Conservation (phyloP, 352 stramenopile species). For the Albugo laibachii region DNA sequence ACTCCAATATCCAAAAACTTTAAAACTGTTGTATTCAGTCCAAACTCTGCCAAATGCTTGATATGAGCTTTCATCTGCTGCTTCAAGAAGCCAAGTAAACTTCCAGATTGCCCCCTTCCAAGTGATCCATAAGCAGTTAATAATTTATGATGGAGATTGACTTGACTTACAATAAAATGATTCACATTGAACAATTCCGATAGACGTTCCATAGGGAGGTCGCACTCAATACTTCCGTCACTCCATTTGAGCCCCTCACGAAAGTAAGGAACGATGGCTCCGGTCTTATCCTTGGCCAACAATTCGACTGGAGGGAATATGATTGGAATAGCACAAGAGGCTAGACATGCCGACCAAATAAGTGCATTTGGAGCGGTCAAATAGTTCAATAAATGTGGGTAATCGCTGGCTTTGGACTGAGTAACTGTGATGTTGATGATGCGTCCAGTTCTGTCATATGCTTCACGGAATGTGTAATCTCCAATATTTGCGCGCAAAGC, state of each 20-base stretch:
- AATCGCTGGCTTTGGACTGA: constrained; percentile 78
- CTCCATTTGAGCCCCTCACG: constrained; percentile 82
- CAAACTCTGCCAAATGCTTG: constrained; percentile 73
- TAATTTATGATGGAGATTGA: constrained; percentile 78
- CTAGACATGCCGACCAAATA: constrained; percentile 93
- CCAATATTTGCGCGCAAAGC: constrained; percentile 82
- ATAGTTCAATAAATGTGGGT: constrained; percentile 96
- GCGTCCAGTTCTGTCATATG: constrained; percentile 93
- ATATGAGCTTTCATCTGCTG: constrained; percentile 86
- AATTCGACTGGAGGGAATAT: constrained; percentile 91
- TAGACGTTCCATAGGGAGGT: constrained; percentile 93
- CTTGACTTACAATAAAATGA: constrained; percentile 96
- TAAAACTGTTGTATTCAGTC: constrained; percentile 64
- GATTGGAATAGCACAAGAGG: constrained; percentile 87
- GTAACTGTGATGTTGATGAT: constrained; percentile 99
- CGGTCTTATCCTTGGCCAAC: constrained; percentile 85
- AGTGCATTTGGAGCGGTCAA: constrained; percentile 95
- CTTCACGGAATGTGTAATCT: constrained; percentile 96
- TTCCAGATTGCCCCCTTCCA: constrained; percentile 50
- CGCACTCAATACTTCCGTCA: constrained; percentile 85
- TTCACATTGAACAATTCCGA: constrained; percentile 97
- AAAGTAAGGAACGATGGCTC: constrained; percentile 64
- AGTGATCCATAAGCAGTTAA: constrained; percentile 57
- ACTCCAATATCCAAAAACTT: constrained; percentile 68
- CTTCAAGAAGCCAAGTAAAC: constrained; percentile 88